These are phyloP conservation scores for Aspergillus novoparasiticus DNA, from an alignment of 2,329 filamentous ascomycete genomes.

Conservation along the genomic window DNA sequence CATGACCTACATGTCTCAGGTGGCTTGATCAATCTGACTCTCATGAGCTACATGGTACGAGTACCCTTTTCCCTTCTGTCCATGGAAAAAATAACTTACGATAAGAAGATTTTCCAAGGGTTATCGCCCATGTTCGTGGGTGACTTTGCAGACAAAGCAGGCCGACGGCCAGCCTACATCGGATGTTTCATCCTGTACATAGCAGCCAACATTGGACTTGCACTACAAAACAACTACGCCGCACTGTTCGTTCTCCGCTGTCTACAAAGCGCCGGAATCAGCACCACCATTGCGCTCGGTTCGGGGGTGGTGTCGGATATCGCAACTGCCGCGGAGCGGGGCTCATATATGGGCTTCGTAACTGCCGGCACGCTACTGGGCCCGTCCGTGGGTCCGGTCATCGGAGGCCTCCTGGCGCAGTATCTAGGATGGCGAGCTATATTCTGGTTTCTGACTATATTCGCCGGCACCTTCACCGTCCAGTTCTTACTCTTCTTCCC, in stretches of 20 bases:
- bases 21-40: slow-evolving; percentile 50
- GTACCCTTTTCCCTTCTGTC: background rate
- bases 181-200: slow-evolving; percentile 55
- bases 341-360: slow-evolving; percentile 52
- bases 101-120: slow-evolving; percentile 53
- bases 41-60: slow-evolving; percentile 70
- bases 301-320: slow-evolving; percentile 45
- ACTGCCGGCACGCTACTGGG: slow-evolving; percentile 56
- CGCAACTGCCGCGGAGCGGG: slow-evolving; percentile 40
- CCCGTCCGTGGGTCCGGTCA: slow-evolving; percentile 57
- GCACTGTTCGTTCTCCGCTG: slow-evolving; percentile 42
- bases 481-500: slow-evolving; percentile 61
- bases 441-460: slow-evolving; percentile 70
- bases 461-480: slow-evolving; percentile 52
- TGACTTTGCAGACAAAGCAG: slow-evolving; percentile 54
- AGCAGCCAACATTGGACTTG: slow-evolving; percentile 43
- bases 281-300: slow-evolving; percentile 44
- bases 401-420: slow-evolving; percentile 67
- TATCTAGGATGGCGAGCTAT: slow-evolving; percentile 65
- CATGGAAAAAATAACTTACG: background rate
- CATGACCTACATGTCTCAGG: slow-evolving; percentile 32
- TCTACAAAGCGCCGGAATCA: slow-evolving; percentile 45
- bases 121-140: slow-evolving; percentile 56
- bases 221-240: slow-evolving; percentile 41
- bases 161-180: slow-evolving; percentile 55